Percentiles rank a stretch among this genome's conserved stretches.
Conservation (phyloP, 1,284 basidiomycete genomes). For the Ganoderma sinense region DNA sequence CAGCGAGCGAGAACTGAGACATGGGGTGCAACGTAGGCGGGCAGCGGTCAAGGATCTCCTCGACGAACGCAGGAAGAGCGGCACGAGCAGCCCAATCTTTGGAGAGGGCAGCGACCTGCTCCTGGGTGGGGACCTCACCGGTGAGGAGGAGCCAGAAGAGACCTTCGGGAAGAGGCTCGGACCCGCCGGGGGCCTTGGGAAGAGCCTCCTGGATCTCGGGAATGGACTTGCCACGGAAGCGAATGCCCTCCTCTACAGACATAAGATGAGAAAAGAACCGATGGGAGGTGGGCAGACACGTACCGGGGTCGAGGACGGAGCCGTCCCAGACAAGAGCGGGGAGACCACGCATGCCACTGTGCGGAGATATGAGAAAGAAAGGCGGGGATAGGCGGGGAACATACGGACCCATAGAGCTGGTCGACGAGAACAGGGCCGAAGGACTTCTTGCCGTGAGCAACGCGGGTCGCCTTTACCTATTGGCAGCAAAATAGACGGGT, state of each 20-base stretch:
- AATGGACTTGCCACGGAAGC: constrained; percentile 94
- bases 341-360: constrained; percentile 92
- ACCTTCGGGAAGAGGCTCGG: constrained; percentile 92
- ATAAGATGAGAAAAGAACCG: neutral
- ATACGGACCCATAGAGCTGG: constrained; percentile 83
- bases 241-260: constrained; percentile 88
- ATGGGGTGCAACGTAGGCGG: constrained; percentile 95
- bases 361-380: constrained; percentile 23
- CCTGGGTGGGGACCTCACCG: constrained; percentile 89
- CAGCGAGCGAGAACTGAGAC: constrained; percentile 95
- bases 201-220: constrained; percentile 88
- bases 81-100: constrained; percentile 94
- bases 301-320: constrained; percentile 91
- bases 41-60: constrained; percentile 93
- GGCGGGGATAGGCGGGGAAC: neutral
- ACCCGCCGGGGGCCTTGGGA: constrained; percentile 89
- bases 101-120: constrained; percentile 86
- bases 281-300: constrained; percentile 28
- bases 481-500: neutral
- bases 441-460: constrained; percentile 87
- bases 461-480: constrained; percentile 85
- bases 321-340: constrained; percentile 94
- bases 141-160: constrained; percentile 97
- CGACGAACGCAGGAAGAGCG: constrained; percentile 89
- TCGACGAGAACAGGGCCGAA: constrained; percentile 93